Conservation (phyloP, 352 stramenopile genomes). For the Globisporangium splendens region DNA sequence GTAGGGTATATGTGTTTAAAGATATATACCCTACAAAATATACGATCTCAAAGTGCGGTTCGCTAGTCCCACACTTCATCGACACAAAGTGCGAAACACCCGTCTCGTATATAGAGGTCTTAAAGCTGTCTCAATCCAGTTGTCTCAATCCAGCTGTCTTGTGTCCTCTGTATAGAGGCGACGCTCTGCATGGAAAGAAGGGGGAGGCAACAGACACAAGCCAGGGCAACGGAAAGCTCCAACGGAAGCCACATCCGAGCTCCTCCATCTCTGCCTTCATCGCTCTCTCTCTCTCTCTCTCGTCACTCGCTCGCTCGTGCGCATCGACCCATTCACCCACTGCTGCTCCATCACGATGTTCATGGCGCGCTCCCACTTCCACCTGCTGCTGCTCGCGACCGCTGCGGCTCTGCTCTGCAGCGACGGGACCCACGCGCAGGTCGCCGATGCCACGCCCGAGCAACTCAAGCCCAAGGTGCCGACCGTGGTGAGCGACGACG, state of each 20-base stretch:
- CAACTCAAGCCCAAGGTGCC: slow-evolving; percentile 17
- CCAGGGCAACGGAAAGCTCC: neutral
- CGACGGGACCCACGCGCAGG: slow-evolving; percentile 2
- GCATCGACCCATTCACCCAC: neutral
- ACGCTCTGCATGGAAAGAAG: neutral
- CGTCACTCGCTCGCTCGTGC: neutral
- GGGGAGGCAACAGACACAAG: neutral
- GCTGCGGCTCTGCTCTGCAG: slow-evolving; percentile 18
- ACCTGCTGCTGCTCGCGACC: slow-evolving; percentile 17
- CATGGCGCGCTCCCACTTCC: slow-evolving; percentile 15
- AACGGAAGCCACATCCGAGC: neutral
- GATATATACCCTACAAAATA: too few relatives aligned
- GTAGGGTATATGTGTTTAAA: too few relatives aligned
- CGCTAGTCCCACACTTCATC: too few relatives aligned
- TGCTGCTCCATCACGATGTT: slow-evolving; percentile 1
- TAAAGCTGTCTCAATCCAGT: too few relatives aligned
- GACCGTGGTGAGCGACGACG: slow-evolving; percentile 23
- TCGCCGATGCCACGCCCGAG: slow-evolving; percentile 9
- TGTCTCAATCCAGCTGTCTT: too few relatives aligned
- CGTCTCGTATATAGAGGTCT: too few relatives aligned
- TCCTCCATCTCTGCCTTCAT: neutral
- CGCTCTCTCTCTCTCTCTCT: neutral
- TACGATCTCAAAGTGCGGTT: too few relatives aligned
- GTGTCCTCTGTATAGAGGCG: neutral
- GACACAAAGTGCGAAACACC: too few relatives aligned